Evolutionary conservation across 805 yeast species (phyloP).

Genomic region (Nakazawaea peltata): DNA sequence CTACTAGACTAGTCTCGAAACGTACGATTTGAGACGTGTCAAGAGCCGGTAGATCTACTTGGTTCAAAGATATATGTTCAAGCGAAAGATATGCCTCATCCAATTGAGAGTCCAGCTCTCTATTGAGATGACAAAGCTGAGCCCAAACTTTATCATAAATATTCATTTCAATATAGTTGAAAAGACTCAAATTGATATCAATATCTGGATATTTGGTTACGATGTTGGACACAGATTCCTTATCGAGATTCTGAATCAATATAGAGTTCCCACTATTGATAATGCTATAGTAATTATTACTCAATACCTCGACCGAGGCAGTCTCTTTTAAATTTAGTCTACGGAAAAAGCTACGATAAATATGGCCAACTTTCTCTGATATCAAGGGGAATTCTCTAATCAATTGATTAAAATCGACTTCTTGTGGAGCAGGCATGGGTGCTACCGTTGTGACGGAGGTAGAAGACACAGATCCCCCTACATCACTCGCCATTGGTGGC

Average conservation of each 20-base stretch:
- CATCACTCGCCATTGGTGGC: not conserved
- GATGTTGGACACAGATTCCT: slow-evolving; percentile 18
- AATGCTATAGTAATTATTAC: slow-evolving; percentile 19
- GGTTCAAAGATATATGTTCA: slow-evolving; percentile 34
- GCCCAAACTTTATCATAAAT: slow-evolving; percentile 64
- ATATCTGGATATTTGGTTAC: slow-evolving; percentile 26
- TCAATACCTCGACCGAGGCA: slow-evolving; percentile 18
- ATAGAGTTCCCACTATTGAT: slow-evolving; percentile 24
- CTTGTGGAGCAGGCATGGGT: not conserved
- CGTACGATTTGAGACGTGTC: slow-evolving; percentile 13
- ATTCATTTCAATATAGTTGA: slow-evolving; percentile 64
- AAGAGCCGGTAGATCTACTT: slow-evolving; percentile 12
- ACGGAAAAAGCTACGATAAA: slow-evolving; percentile 30
- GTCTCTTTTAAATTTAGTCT: slow-evolving; percentile 26
- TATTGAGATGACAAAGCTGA: slow-evolving; percentile 18
- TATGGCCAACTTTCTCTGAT: slow-evolving; percentile 27
- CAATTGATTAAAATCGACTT: slow-evolving; percentile 26
- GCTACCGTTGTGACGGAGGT: not conserved
- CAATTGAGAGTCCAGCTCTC: slow-evolving; percentile 13
- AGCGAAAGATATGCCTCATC: slow-evolving; percentile 25
- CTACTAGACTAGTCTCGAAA: slow-evolving; percentile 35
- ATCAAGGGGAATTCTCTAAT: slow-evolving; percentile 30
- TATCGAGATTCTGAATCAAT: slow-evolving; percentile 23
- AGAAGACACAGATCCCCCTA: not conserved
- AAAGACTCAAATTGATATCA: slow-evolving; percentile 47